A percentile compares a stretch with the other conserved stretches of the same genome.
Evolutionary conservation across 1,139 yeast species (phyloP).

Genomic region (Magnusiomyces magnusii): DNA sequence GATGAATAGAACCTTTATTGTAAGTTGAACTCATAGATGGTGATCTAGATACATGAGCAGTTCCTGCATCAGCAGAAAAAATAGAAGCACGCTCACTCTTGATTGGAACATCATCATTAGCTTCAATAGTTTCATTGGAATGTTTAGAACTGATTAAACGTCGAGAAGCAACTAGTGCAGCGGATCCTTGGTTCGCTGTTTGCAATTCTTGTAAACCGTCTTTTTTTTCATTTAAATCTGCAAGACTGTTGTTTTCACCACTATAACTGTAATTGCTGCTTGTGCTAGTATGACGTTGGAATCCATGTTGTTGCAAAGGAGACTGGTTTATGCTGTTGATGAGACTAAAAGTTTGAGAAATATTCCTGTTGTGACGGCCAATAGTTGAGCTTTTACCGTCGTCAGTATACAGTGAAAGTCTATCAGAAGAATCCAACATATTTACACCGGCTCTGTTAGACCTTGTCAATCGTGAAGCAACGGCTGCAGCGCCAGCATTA

Average conservation of each 20-base stretch:
- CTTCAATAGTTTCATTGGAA: background rate
- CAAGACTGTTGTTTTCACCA: background rate
- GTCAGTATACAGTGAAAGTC: too few species aligned
- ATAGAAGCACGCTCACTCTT: slow-evolving; percentile 14
- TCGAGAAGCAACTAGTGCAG: background rate
- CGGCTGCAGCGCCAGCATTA: background rate
- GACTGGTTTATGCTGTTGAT: background rate
- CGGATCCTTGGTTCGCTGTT: background rate
- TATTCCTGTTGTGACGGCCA: too few species aligned
- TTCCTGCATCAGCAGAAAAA: slow-evolving; percentile 1
- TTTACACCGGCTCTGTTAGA: background rate
- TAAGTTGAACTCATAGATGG: background rate
- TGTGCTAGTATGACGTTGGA: background rate
- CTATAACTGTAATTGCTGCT: background rate
- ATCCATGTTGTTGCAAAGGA: background rate
- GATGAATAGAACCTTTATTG: background rate
- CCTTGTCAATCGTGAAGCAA: background rate
- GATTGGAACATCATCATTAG: background rate
- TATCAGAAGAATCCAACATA: background rate
- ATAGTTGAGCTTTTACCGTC: too few species aligned
- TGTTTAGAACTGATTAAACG: background rate
- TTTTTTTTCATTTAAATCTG: background rate
- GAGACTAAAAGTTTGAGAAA: too few species aligned
- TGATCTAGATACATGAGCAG: background rate
- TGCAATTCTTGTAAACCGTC: background rate